phyloP scores from a whole-genome alignment of 1,284 basidiomycete species.

The Grifola frondosa region DNA sequence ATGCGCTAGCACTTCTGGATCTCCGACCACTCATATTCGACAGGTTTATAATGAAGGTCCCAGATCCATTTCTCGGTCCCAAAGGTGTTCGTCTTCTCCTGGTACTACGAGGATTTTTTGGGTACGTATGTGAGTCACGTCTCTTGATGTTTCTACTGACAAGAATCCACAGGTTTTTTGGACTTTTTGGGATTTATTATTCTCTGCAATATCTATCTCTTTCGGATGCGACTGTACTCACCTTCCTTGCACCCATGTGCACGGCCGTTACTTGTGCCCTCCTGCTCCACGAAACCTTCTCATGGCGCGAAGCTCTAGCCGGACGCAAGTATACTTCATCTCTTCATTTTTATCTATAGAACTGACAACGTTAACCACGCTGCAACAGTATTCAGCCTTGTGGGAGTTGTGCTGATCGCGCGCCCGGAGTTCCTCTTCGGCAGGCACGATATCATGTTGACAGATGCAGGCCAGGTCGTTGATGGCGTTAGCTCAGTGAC shows the following conservation, averaged over 20 bases:
- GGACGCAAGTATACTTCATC: constrained; percentile 47
- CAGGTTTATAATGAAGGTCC: constrained; percentile 50
- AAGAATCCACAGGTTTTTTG: constrained; percentile 47
- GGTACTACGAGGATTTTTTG: constrained; percentile 59
- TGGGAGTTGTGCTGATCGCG: constrained; percentile 54
- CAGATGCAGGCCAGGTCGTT: constrained; percentile 10
- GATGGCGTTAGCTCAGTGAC: constrained; percentile 4
- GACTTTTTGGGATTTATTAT: constrained; percentile 69
- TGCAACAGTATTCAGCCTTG: constrained; percentile 39
- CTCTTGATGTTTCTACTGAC: neutral
- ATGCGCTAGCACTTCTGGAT: neutral
- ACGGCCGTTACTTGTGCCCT: constrained; percentile 70
- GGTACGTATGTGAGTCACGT: constrained; percentile 39
- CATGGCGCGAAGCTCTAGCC: constrained; percentile 57
- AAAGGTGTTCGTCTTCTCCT: constrained; percentile 62
- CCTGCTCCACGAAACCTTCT: constrained; percentile 66
- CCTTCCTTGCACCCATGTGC: constrained; percentile 70
- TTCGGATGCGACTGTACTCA: constrained; percentile 75
- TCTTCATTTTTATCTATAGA: constrained; percentile 35
- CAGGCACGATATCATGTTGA: constrained; percentile 6
- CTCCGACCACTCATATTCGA: no score
- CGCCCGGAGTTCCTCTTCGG: constrained; percentile 37
- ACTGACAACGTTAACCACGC: constrained; percentile 1
- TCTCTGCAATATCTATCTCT: constrained; percentile 58
- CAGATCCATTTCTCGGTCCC: constrained; percentile 68